Conservation (phyloP, 371 early-diverging fungal genomes). For the Apophysomyces sp. region DNA sequence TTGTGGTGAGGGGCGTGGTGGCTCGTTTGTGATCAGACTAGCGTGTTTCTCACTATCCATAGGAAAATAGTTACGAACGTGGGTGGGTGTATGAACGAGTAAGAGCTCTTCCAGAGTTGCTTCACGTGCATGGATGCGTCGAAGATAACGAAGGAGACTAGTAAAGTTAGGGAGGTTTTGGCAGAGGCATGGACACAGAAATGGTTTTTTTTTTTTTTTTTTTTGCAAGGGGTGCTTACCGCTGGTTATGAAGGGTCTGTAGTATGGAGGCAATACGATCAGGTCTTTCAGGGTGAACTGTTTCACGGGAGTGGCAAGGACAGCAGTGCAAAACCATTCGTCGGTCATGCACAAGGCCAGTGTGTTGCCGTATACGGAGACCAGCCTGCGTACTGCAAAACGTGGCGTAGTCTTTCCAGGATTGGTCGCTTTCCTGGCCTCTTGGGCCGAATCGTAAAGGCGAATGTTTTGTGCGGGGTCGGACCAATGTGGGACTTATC, state of each 20-base stretch:
- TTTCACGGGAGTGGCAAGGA: slow-evolving; percentile 56
- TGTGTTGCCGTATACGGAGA: slow-evolving; percentile 44
- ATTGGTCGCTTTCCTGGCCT: slow-evolving; percentile 49
- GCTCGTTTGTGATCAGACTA: not conserved
- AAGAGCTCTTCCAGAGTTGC: slow-evolving; percentile 51
- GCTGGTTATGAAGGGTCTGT: slow-evolving; percentile 33
- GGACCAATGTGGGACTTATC: slow-evolving; percentile 42
- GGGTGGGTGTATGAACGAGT: slow-evolving; percentile 50
- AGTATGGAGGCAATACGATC: slow-evolving; percentile 50
- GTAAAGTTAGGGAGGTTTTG: too few relatives aligned
- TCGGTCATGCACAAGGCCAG: slow-evolving; percentile 58
- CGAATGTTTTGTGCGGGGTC: not conserved
- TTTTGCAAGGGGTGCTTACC: slow-evolving; percentile 14
- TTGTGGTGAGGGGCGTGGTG: not conserved
- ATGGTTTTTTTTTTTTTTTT: too few relatives aligned
- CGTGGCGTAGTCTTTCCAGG: slow-evolving; percentile 55
- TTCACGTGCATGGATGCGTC: slow-evolving; percentile 54
- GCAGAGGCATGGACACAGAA: too few relatives aligned
- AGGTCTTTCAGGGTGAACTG: slow-evolving; percentile 65
- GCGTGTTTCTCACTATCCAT: slow-evolving; percentile 1
- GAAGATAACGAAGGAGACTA: slow-evolving; percentile 53
- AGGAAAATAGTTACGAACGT: slow-evolving; percentile 55
- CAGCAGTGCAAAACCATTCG: slow-evolving; percentile 59
- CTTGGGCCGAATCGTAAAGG: slow-evolving; percentile 41
- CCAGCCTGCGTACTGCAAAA: slow-evolving; percentile 54